Percentiles rank a stretch among this genome's conserved stretches.
Conservation (phyloP, 768 basidiomycete genomes). For the Phaeotremella skinneri region DNA sequence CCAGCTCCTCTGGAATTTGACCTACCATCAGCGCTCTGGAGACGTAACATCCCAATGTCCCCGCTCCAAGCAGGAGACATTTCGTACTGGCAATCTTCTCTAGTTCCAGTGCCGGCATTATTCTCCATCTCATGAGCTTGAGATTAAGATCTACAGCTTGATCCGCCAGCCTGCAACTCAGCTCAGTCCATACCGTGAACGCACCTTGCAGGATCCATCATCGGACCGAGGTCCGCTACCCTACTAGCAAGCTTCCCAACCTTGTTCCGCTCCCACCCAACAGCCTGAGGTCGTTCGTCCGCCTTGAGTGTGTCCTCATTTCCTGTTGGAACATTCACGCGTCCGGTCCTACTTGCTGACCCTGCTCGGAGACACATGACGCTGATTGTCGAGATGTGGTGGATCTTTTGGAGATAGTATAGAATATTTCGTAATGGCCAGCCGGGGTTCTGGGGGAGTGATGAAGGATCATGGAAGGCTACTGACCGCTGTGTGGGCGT, state of each 20-base stretch:
- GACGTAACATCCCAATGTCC: slow-evolving; percentile 95
- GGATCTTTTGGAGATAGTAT: slow-evolving; percentile 67
- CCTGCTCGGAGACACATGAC: slow-evolving; percentile 72
- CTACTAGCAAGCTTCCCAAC: slow-evolving; percentile 83
- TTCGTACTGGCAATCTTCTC: slow-evolving; percentile 77
- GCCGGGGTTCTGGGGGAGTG: slow-evolving; percentile 68
- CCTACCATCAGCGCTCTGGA: slow-evolving; percentile 82
- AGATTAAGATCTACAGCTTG: slow-evolving; percentile 98
- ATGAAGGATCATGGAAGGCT: slow-evolving; percentile 81
- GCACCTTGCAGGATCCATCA: slow-evolving; percentile 89
- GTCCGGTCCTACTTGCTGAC: slow-evolving; percentile 13
- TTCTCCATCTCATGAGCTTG: slow-evolving; percentile 97
- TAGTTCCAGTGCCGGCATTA: slow-evolving; percentile 81
- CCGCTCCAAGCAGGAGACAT: slow-evolving; percentile 87
- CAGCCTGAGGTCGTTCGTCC: slow-evolving; percentile 59
- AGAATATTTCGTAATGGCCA: slow-evolving; percentile 95
- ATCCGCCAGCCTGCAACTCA: slow-evolving; percentile 67
- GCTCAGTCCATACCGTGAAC: slow-evolving; percentile 16
- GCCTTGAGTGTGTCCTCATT: background rate
- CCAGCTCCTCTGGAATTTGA: background rate
- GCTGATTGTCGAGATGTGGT: slow-evolving; percentile 57
- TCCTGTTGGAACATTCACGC: slow-evolving; percentile 7
- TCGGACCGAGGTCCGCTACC: slow-evolving; percentile 83
- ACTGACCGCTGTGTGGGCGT: slow-evolving; percentile 55
- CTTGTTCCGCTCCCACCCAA: slow-evolving; percentile 94